Conservation (phyloP, 306 rosid species). For the Glycine latifolia region DNA sequence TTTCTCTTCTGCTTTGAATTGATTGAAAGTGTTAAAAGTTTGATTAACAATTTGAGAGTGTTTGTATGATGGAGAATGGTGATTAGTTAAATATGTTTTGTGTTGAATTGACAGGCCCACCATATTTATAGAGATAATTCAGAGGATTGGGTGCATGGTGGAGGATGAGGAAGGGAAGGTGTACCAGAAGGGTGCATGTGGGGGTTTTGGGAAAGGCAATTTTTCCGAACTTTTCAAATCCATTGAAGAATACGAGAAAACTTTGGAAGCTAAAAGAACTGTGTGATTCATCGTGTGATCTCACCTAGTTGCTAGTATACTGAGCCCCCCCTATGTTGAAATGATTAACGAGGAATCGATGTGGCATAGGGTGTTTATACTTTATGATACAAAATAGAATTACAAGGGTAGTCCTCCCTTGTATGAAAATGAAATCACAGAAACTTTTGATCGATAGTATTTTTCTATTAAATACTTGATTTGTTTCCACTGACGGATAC, state of each 20-base stretch:
- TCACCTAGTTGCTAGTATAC: too few species aligned
- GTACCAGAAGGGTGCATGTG: constrained; percentile 93
- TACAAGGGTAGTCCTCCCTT: neutral
- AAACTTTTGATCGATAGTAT: constrained; percentile 27
- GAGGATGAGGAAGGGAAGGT: constrained; percentile 78
- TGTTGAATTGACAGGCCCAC: constrained; percentile 74
- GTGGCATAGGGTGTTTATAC: too few species aligned
- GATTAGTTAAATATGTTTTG: neutral
- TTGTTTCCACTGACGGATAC: too few species aligned
- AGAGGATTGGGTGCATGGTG: constrained; percentile 90
- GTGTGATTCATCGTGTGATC: constrained; percentile 1
- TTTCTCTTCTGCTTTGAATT: too few species aligned
- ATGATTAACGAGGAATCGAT: too few species aligned
- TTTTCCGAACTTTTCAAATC: constrained; percentile 96
- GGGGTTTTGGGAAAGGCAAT: constrained; percentile 98
- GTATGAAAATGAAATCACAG: constrained; percentile 30
- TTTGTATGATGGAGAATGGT: too few species aligned
- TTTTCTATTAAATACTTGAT: too few species aligned
- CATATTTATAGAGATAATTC: constrained; percentile 88
- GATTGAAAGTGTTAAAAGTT: too few species aligned
- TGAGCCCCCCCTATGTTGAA: too few species aligned
- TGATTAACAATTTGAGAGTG: too few species aligned
- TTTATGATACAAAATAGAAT: neutral
- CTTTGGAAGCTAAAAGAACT: constrained; percentile 63
- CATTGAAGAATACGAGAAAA: constrained; percentile 92